Base-by-base conservation (phyloP, 2,329 filamentous ascomycete genomes). In the Xylariales sp. region DNA sequence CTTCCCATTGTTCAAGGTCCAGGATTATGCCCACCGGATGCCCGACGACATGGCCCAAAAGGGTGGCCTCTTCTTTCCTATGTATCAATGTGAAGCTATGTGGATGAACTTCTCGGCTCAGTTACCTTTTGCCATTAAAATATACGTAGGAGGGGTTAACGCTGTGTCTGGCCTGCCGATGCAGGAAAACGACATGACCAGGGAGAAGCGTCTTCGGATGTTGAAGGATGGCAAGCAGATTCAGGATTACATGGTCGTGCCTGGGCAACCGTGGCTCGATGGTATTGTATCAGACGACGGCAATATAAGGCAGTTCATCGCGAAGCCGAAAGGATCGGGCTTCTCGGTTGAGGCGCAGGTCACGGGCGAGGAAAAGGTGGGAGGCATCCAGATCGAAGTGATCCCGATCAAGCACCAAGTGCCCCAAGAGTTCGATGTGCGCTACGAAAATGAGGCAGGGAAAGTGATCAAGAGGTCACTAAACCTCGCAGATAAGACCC, bases 221-320 rank as follows among this genome's bases (percentile, higher is more conserved):
- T 39, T 2, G 36, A 46, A 29, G 40, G 11, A 13, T 15, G 21
- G 23, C 18, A 25, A 38, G 55, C 18, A 27, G 18, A 21, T 27
- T 8, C 55, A 56, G n/a, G 54, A 61, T 37, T 53, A 57, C 36
- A 35, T 69, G 8, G 59, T 67, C 5, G 46, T 57, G 0, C 63
- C 62, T 3, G 12, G 41, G 0, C 66, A 69, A 40, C 38, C 19
- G 4, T 67, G 62, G 65, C 49, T 70, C 1, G 64, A 69, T 42
- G 65, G 64, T 2, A 56, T 67, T 18, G 62, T 56, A 0, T 46
- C 46, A 10, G 40, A 49, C 1, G 48, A 61, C 17, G 63, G 64
- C 8, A 48, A 50, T 1, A 63, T 72, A 5, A 57, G 63, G 8
- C 70, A 74, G 41, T 74, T 74, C 41, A 64, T 72, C 3, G 67